Evolutionary conservation across 192 early-diverging fungal genomes (phyloP), one percentile per base, ranked within the genome.

Genomic region (Pilaira anomala): DNA sequence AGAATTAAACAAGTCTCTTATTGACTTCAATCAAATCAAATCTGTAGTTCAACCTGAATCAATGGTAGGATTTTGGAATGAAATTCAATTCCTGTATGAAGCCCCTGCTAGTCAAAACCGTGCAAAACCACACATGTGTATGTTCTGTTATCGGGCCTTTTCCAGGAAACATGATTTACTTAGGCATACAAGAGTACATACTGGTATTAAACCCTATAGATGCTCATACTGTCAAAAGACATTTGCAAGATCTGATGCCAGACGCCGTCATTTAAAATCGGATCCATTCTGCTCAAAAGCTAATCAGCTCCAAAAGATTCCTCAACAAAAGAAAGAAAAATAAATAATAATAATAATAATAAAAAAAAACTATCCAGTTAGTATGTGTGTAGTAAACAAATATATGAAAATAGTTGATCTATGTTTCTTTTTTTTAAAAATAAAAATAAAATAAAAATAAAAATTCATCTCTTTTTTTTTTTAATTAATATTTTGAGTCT

Each of bases 171-270:
- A 91, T 63, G 89, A 91, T 75, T 71, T 86, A 9, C 73, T 85
- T 57, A 71, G 89, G 18, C 88, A 90, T 51, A 72, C 76, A n/a
- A 68, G 82, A 28, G 72, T 80, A 18, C 82, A 84, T 45, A 81
- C 82, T 0, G 82, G 82, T 0, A 71, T 71, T 3, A 84, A 80
- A 36, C 85, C 90, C 0, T 88, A 88, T 76, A 69, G 68, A 13
- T 91, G 91, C 66, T 62, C 75, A 36, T 68, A 64, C 19, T 92
- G 91, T 69, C 63, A 74, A 25, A 76, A 80, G 24, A 76, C 79
- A 4, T 92, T 91, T 77, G 76, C 83, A 7, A 73, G 89, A n/a
- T 84, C 86, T 26, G 88, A 91, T 73, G 89, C 88, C 18, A 69
- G 88, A 25, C 74, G 81, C 55, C 74, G 89, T 13, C 88, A 90